phyloP scores from a whole-genome alignment of 768 basidiomycete genomes.

The Clavaria fumosa region DNA sequence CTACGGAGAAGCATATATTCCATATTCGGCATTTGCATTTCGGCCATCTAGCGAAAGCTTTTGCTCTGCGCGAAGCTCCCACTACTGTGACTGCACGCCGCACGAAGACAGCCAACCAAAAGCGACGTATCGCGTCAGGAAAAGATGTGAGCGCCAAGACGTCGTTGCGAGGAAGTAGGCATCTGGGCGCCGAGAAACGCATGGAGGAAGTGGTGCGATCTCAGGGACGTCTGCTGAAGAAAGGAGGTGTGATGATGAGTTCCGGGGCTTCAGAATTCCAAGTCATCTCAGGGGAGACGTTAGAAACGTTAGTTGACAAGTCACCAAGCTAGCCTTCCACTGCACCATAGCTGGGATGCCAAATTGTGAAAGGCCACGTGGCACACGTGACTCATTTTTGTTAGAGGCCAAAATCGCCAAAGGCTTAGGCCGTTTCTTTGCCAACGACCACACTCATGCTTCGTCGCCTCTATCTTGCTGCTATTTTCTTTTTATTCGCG shows the following conservation, averaged over 20 bases:
- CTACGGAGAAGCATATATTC: constrained; percentile 92
- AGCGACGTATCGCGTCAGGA: constrained; percentile 10
- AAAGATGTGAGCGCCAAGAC: constrained; percentile 11
- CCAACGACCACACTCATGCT: constrained; percentile 32
- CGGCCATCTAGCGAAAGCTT: constrained; percentile 87
- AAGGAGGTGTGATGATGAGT: constrained; percentile 59
- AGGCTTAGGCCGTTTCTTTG: constrained; percentile 11
- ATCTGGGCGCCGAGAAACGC: constrained; percentile 48
- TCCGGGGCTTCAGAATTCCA: constrained; percentile 66
- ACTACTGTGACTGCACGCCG: constrained; percentile 25
- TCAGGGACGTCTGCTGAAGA: constrained; percentile 70
- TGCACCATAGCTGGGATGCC: no score
- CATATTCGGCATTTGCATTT: constrained; percentile 89
- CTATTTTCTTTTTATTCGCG: constrained; percentile 46
- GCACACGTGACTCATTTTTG: no score
- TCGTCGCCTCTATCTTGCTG: constrained; percentile 42
- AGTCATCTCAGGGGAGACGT: constrained; percentile 43
- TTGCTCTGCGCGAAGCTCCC: constrained; percentile 80
- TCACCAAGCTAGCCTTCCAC: no score
- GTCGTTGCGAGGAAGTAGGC: constrained; percentile 26
- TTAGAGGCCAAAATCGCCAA: no score
- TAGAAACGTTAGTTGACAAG: constrained; percentile 49
- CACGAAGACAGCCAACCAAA: constrained; percentile 9
- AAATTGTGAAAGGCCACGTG: no score
- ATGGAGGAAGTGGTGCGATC: constrained; percentile 79